These are phyloP conservation scores for Aspergillus ostianus DNA, from an alignment of 495 filamentous ascomycete genomes.

Conservation along the genomic window DNA sequence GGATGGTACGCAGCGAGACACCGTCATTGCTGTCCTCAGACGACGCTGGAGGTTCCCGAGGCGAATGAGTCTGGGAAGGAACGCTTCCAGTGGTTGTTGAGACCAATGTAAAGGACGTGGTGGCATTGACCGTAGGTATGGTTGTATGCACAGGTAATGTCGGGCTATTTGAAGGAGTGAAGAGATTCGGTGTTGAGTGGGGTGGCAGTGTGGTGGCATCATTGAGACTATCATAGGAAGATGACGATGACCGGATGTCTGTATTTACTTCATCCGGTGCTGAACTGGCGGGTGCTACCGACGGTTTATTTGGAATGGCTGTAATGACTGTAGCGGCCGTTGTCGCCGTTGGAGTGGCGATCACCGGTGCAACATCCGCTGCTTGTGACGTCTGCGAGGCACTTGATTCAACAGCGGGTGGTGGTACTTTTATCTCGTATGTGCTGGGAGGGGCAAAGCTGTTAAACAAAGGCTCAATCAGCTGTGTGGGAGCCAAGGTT, in stretches of 20 bases:
- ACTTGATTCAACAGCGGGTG: background rate
- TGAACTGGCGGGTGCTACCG: background rate
- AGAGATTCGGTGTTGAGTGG: background rate
- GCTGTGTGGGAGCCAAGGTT: background rate
- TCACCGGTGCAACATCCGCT: background rate
- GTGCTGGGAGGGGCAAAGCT: background rate
- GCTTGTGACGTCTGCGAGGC: background rate
- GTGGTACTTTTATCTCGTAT: background rate
- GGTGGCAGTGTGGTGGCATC: background rate
- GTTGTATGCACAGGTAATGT: background rate
- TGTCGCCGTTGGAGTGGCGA: background rate
- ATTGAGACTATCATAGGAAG: background rate
- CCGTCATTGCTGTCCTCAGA: constrained; percentile 1
- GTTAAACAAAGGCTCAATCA: background rate
- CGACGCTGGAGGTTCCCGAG: constrained; percentile 2
- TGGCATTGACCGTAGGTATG: background rate
- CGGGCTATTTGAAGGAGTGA: background rate
- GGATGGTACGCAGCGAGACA: constrained; percentile 21
- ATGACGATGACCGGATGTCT: background rate
- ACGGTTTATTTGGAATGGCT: background rate
- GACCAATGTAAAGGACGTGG: background rate
- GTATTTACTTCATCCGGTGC: background rate
- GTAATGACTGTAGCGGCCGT: constrained; percentile 1
- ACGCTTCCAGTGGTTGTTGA: constrained; percentile 2
- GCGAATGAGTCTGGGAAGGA: constrained; percentile 4